Evolutionary conservation across 495 filamentous ascomycete species (phyloP), one percentile per base, ranked within the genome.

Genomic region (Tuber microsphaerosporum): DNA sequence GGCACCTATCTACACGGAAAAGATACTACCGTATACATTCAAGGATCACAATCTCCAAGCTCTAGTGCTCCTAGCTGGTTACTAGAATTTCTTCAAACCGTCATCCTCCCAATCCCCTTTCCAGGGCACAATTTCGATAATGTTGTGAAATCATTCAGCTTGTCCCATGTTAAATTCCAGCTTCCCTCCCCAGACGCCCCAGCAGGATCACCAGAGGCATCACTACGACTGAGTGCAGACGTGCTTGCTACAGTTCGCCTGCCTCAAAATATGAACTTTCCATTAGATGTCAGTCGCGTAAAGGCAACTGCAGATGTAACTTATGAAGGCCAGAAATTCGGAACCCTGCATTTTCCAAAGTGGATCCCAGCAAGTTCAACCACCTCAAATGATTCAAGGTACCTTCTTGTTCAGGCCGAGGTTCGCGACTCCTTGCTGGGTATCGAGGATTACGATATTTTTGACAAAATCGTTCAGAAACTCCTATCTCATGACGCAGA

Each of bases 311-410:
- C 94, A 9, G 89, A 94, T 79, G 90, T 97, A 2, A 93, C 86
- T 74, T 97, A 97, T 81, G 85, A 90, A 70, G 86, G 86, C 22
- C 85, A 89, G 69, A 91, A 92, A 80, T 88, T 99, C 72, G 95
- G 95, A 20, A 84, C 88, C 42, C 86, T 99, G 22, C 87, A 93
- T 79, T 81, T 98, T 51, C 82, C 86, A 26, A 86, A 94, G 79
- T 99, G 94, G 94, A 93, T 97, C 81, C 84, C 88, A 41, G 91
- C 95, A 37, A 92, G 91, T 79, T 95, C 94, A n/a, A 92, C 89
- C 2, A 88, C 88, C 75, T 85, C 91, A 37, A 85, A 89, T 42
- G 86, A 88, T 31, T 85, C 90, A 2, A 85, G 84, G 26, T 85
- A 75, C 9, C 68, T 82, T 22, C 83, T 89, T 72, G 92, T 98